Evolutionary conservation across 495 filamentous ascomycete species (phyloP).

Genomic region (Aspergillus sclerotiicarbonarius): DNA sequence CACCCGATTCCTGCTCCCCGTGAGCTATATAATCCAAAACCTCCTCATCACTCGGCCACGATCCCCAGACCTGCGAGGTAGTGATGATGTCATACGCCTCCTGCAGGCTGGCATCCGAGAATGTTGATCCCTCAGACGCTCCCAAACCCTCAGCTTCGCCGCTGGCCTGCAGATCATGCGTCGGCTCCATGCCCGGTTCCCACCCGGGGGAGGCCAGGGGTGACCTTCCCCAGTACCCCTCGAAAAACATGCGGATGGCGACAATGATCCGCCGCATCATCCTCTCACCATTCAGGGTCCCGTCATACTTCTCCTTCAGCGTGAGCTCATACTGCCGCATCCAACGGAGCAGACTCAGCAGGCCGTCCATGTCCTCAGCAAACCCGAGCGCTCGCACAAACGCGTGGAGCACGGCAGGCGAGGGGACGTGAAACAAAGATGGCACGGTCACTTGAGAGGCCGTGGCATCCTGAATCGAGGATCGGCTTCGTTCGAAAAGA

Average conservation of each 20-base stretch:
- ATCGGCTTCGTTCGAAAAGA: slow-evolving; percentile 23
- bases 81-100: slow-evolving; percentile 46
- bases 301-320: slow-evolving; percentile 38
- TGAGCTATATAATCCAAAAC: slow-evolving; percentile 42
- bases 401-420: slow-evolving; percentile 47
- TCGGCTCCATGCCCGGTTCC: neutral
- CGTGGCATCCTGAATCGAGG: slow-evolving; percentile 11
- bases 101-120: slow-evolving; percentile 29
- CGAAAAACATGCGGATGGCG: slow-evolving; percentile 53
- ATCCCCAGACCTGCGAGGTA: slow-evolving; percentile 44
- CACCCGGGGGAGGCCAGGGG: neutral
- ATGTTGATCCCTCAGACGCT: slow-evolving; percentile 21
- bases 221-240: slow-evolving; percentile 35
- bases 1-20: slow-evolving; percentile 13
- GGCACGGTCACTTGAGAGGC: slow-evolving; percentile 27
- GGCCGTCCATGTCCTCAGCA: slow-evolving; percentile 46
- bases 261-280: slow-evolving; percentile 49
- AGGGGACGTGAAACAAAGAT: slow-evolving; percentile 39
- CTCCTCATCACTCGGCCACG: slow-evolving; percentile 55
- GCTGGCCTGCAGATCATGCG: neutral
- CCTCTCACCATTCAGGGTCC: slow-evolving; percentile 39
- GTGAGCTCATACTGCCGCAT: slow-evolving; percentile 43
- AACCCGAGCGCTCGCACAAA: slow-evolving; percentile 54
- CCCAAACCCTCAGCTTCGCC: slow-evolving; percentile 1
- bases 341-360: slow-evolving; percentile 52